Conservation (phyloP, 805 yeast genomes). For the Komagataella ulmi region DNA sequence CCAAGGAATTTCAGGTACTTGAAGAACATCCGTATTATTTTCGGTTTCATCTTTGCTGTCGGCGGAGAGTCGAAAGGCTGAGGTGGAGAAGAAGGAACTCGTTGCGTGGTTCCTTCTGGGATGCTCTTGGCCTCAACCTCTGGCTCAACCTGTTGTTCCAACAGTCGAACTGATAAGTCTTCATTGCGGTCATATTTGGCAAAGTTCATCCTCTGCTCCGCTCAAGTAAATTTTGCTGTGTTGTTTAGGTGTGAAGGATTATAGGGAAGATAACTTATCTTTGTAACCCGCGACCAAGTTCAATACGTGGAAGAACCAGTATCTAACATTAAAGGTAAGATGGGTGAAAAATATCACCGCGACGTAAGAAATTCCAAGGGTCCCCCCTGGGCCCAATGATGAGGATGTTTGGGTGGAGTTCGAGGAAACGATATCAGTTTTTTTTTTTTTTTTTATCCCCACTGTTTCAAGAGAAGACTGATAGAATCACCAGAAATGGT, state of each 20-base stretch:
- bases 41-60: background rate
- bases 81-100: background rate
- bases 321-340: background rate
- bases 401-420: background rate
- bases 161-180: background rate
- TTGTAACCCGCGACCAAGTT: background rate
- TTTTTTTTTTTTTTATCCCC: background rate
- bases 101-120: background rate
- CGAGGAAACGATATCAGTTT: conserved; percentile 4
- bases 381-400: background rate
- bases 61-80: background rate
- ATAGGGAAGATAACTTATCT: background rate
- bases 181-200: background rate
- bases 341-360: background rate
- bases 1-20: conserved; percentile 50
- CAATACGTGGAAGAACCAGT: no score
- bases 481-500: conserved; percentile 26
- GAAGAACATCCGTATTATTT: background rate
- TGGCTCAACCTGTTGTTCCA: background rate
- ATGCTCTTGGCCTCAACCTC: background rate
- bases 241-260: background rate
- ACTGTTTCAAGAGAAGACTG: background rate
- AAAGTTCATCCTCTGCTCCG: background rate
- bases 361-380: background rate
- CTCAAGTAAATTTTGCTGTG: background rate